Evolutionary conservation across 2,329 filamentous ascomycete genomes (phyloP).

Genomic region (Aspergillus unguis): DNA sequence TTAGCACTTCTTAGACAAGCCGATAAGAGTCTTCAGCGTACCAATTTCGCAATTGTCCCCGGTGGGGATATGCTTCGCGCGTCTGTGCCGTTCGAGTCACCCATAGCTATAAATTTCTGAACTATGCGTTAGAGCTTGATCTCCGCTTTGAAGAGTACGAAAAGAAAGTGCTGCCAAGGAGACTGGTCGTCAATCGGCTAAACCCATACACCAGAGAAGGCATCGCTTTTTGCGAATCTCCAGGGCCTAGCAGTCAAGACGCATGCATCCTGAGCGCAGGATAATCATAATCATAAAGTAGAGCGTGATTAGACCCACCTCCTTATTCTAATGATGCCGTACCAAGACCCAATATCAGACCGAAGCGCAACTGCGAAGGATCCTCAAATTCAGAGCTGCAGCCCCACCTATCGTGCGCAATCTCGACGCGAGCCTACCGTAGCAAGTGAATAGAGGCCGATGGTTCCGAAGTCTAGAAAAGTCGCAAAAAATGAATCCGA

Average conservation of each 20-base stretch:
- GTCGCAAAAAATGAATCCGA: too few species aligned
- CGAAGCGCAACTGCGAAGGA: neutral
- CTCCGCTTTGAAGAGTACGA: neutral
- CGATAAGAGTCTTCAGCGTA: conserved; percentile 22
- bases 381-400: neutral
- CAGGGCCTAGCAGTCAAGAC: neutral
- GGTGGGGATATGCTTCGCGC: conserved; percentile 30
- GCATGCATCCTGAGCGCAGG: neutral
- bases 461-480: neutral
- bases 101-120: conserved; percentile 17
- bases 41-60: conserved; percentile 41
- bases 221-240: neutral
- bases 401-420: conserved; percentile 9
- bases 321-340: neutral
- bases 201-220: neutral
- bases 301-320: neutral
- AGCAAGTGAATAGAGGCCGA: neutral
- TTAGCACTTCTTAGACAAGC: conserved; percentile 17
- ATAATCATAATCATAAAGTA: neutral
- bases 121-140: conserved; percentile 3
- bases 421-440: neutral
- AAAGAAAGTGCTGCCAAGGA: neutral
- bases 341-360: neutral
- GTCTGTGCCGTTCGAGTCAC: conserved; percentile 29
- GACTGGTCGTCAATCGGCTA: neutral